phyloP scores from a whole-genome alignment of 1,139 yeast species.

The Trichomonascaceae sp. region DNA sequence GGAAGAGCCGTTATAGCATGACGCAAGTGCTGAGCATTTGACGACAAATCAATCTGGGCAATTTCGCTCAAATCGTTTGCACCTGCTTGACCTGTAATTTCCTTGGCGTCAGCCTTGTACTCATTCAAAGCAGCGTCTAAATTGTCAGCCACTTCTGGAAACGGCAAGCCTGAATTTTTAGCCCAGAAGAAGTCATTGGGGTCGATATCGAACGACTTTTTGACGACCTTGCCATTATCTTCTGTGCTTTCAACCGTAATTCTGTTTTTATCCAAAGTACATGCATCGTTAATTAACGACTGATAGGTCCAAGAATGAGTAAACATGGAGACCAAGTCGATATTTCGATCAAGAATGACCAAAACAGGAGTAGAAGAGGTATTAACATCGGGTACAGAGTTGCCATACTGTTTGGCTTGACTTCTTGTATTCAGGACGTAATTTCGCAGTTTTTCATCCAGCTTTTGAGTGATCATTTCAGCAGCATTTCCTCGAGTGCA shows the following conservation, averaged over 20 bases:
- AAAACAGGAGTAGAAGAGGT: slow-evolving; percentile 56
- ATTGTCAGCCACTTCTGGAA: slow-evolving; percentile 96
- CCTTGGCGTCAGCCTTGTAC: slow-evolving; percentile 83
- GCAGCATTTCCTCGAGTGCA: slow-evolving; percentile 94
- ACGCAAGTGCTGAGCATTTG: slow-evolving; percentile 62
- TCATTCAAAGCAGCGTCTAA: slow-evolving; percentile 76
- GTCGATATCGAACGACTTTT: slow-evolving; percentile 74
- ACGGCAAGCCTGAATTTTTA: slow-evolving; percentile 76
- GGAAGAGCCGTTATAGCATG: slow-evolving; percentile 91
- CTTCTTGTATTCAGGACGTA: slow-evolving; percentile 64
- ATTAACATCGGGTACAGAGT: not conserved
- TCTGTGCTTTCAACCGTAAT: slow-evolving; percentile 50
- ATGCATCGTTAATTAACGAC: slow-evolving; percentile 91
- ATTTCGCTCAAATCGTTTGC: slow-evolving; percentile 62
- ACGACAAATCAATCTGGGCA: slow-evolving; percentile 37
- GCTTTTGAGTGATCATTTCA: slow-evolving; percentile 80
- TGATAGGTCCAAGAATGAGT: slow-evolving; percentile 98
- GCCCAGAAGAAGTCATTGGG: slow-evolving; percentile 92
- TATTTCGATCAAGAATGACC: slow-evolving; percentile 75
- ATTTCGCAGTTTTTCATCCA: slow-evolving; percentile 78
- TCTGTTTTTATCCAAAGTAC: slow-evolving; percentile 71
- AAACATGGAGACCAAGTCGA: slow-evolving; percentile 90
- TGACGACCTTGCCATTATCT: slow-evolving; percentile 35
- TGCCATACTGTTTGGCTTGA: slow-evolving; percentile 29
- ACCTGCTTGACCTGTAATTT: slow-evolving; percentile 75